Base-by-base conservation (phyloP, 768 basidiomycete genomes). In the Suillus decipiens region DNA sequence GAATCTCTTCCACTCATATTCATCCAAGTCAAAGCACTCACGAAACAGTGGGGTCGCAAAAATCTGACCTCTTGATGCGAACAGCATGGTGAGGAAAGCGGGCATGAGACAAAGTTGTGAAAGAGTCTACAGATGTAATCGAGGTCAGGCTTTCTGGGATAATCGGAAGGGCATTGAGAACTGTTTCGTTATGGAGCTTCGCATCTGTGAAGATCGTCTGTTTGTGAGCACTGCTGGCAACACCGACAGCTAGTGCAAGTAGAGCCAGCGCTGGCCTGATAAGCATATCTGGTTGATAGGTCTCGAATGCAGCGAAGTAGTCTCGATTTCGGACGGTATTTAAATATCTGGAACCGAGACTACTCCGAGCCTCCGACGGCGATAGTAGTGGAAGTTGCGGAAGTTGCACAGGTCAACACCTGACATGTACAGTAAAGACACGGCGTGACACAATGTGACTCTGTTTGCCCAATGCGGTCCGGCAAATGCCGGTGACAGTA, bases 11-110 rank as follows among this genome's bases (percentile, higher is more conserved):
- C 6, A 41, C 17, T 7, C 51, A 12, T 34, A 41, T 41, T 5
- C 39, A 17, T 31, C 6, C 17, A 19, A 31, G 5, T 19, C 6
- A 5, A 41, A 33, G 61, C 24, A 61, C 70, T 62, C 34, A 71
- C 70, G 70, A 72, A 47, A 88, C 86, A 17, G 86, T 88, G 15
- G 84, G 81, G 69, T 88, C 86, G 66, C 87, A 88, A 69, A 88
- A 88, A 58, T 77, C 68, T 42, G 76, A 83, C 72, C 86, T 86
- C 77, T 87, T 88, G 66, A 89, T 74, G 45, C 87, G 81, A 48
- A 88, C 79, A 55, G 79, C 76, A 63, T 87, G 82, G 42, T 76
- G 71, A 22, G 86, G 85, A 64, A 85, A 86, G 8, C 72, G 74
- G 5, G 86, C 78, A 69, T 85, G 84, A 9, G 78, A 74, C 39